Evolutionary conservation across 2,329 filamentous ascomycete species (phyloP).

Genomic region (Calonectria henricotiae): DNA sequence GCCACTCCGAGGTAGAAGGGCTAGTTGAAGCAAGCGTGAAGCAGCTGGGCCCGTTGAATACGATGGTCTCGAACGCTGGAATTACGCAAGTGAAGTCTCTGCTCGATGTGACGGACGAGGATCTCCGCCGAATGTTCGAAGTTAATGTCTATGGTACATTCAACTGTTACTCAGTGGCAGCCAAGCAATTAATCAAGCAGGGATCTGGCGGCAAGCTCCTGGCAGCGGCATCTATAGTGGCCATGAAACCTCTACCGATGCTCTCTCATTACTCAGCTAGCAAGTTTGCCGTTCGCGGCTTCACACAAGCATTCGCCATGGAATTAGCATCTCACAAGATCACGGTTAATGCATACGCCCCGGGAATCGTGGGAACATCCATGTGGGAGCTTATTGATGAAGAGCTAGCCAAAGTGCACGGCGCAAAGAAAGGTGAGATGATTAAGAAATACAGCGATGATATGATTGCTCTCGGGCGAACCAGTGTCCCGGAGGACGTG

Average conservation of each 20-base stretch:
- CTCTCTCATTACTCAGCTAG: slow-evolving; percentile 76
- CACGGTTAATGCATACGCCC: slow-evolving; percentile 78
- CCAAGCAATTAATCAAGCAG: slow-evolving; percentile 77
- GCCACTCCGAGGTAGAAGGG: slow-evolving; percentile 65
- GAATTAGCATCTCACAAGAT: slow-evolving; percentile 77
- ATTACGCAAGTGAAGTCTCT: slow-evolving; percentile 72
- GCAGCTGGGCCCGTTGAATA: slow-evolving; percentile 67
- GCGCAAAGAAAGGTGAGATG: slow-evolving; percentile 67
- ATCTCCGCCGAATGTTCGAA: slow-evolving; percentile 73
- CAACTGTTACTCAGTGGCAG: slow-evolving; percentile 76
- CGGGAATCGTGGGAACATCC: slow-evolving; percentile 77
- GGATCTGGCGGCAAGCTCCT: slow-evolving; percentile 69
- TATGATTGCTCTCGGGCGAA: slow-evolving; percentile 71
- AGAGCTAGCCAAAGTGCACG: slow-evolving; percentile 63
- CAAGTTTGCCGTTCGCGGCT: slow-evolving; percentile 78
- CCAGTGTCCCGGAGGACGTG: slow-evolving; percentile 76
- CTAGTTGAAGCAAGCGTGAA: slow-evolving; percentile 69
- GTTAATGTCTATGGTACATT: slow-evolving; percentile 78
- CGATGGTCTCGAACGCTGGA: slow-evolving; percentile 74
- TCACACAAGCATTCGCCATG: slow-evolving; percentile 78
- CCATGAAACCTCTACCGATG: slow-evolving; percentile 73
- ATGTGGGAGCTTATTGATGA: slow-evolving; percentile 82
- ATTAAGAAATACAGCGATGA: slow-evolving; percentile 71
- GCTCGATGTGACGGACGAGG: slow-evolving; percentile 71
- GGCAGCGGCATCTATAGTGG: slow-evolving; percentile 71